Conservation (phyloP, 1,284 basidiomycete species). For the Heterobasidion irregulare region DNA sequence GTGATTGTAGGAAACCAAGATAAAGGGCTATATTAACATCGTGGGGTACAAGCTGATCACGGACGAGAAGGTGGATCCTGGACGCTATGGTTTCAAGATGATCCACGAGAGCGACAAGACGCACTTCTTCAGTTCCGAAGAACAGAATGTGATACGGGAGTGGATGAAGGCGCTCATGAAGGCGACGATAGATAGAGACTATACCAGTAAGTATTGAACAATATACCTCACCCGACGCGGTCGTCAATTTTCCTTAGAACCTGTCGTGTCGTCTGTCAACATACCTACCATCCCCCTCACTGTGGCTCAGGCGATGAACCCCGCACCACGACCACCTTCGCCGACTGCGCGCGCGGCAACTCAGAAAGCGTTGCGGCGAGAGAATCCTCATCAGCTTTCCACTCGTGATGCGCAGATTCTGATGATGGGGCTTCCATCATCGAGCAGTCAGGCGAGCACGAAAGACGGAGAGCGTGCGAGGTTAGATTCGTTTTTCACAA, state of each 20-base stretch:
- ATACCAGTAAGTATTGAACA: slow-evolving; percentile 54
- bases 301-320: slow-evolving; percentile 94
- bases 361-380: slow-evolving; percentile 80
- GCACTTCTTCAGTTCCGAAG: slow-evolving; percentile 89
- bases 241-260: slow-evolving; percentile 39
- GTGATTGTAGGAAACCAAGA: slow-evolving; percentile 68
- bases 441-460: slow-evolving; percentile 24
- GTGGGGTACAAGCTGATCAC: slow-evolving; percentile 89
- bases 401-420: slow-evolving; percentile 78
- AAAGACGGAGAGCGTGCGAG: slow-evolving; percentile 34
- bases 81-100: slow-evolving; percentile 93
- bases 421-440: slow-evolving; percentile 54
- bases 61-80: slow-evolving; percentile 89
- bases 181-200: slow-evolving; percentile 91
- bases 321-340: slow-evolving; percentile 89
- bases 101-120: slow-evolving; percentile 85
- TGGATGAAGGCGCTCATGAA: slow-evolving; percentile 99
- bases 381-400: slow-evolving; percentile 88
- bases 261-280: slow-evolving; percentile 95
- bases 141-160: slow-evolving; percentile 77
- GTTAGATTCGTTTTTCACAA: slow-evolving; percentile 49
- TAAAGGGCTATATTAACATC: slow-evolving; percentile 94
- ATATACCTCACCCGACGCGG: not conserved
- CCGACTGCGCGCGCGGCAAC: slow-evolving; percentile 83
- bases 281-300: slow-evolving; percentile 94